These are phyloP conservation scores for Phytophthora constricta DNA, from an alignment of 352 stramenopile species.

Conservation along the genomic window DNA sequence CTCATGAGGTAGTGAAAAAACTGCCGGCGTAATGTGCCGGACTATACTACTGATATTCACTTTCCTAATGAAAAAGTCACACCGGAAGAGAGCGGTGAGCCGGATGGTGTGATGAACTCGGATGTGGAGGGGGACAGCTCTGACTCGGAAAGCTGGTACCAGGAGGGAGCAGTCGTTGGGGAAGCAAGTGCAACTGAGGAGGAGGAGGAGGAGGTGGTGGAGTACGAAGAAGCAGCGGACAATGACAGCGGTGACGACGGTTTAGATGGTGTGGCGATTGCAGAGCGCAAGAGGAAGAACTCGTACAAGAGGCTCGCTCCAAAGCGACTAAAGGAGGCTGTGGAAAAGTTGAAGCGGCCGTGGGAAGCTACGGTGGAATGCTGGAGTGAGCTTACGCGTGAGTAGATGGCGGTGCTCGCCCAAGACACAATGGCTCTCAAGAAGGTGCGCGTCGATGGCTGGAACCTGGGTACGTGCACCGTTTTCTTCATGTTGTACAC, in stretches of 20 bases:
- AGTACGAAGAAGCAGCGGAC: not conserved
- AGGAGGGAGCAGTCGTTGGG: not conserved
- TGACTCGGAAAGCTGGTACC: constrained; percentile 4
- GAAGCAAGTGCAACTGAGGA: not conserved
- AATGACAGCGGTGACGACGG: not conserved
- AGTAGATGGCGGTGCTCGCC: constrained; percentile 2
- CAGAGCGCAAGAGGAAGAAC: not conserved
- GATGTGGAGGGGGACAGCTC: constrained; percentile 9
- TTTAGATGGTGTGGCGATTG: not conserved
- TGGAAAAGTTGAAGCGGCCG: not conserved
- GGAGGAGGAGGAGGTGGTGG: not conserved
- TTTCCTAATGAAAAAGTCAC: too few relatives aligned
- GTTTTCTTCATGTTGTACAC: constrained; percentile 5
- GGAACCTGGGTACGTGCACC: constrained; percentile 8
- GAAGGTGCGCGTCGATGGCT: constrained; percentile 2
- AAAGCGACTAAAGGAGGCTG: not conserved
- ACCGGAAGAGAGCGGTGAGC: too few relatives aligned
- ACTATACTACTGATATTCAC: too few relatives aligned
- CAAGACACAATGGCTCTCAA: constrained; percentile 1
- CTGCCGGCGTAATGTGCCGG: too few relatives aligned
- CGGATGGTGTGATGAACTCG: not conserved
- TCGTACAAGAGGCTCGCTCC: not conserved
- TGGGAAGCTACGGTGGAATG: constrained; percentile 2
- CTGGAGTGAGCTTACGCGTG: not conserved
- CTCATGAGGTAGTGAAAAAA: too few relatives aligned